phyloP scores from a whole-genome alignment of 805 yeast genomes.

The Pichia scutulata region DNA sequence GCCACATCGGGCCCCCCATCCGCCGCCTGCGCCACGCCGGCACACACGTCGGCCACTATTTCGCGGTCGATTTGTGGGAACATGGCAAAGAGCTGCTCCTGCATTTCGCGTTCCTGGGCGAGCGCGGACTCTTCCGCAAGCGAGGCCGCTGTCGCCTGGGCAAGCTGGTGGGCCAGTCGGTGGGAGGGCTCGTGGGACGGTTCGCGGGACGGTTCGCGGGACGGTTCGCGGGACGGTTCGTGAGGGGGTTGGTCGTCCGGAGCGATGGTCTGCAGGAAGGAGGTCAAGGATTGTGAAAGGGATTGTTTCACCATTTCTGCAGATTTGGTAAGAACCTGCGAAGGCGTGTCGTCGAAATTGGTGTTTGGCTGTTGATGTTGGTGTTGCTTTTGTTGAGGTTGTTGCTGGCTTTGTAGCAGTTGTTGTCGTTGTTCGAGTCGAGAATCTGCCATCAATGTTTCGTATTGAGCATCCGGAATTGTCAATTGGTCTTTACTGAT shows the following conservation, averaged over 20 bases:
- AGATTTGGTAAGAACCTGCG: conserved; percentile 29
- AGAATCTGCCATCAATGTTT: conserved; percentile 36
- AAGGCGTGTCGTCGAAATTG: conserved; percentile 26
- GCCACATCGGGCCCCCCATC: neutral
- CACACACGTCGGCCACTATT: conserved; percentile 1
- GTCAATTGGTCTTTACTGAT: conserved; percentile 53
- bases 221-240: conserved; percentile 9
- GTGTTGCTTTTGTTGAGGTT: neutral
- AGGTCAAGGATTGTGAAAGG: conserved; percentile 21
- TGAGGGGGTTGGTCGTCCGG: conserved; percentile 8
- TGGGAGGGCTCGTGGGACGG: conserved; percentile 7
- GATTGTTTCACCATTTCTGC: conserved; percentile 32
- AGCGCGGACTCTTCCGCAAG: neutral
- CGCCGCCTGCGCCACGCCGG: neutral
- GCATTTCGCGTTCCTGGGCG: neutral
- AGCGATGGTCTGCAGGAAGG: conserved; percentile 15
- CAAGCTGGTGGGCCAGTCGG: conserved; percentile 24
- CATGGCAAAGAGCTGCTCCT: neutral
- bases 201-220: neutral
- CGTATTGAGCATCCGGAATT: conserved; percentile 51
- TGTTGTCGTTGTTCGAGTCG: conserved; percentile 31
- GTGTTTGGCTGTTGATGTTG: conserved; percentile 7
- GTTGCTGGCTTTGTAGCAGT: conserved; percentile 12
- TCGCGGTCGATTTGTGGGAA: conserved; percentile 2
- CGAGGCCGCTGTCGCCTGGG: conserved; percentile 22